These are phyloP conservation scores for Aristolochia californica DNA, from an alignment of 164 flowering plant genomes.

Conservation along the genomic window DNA sequence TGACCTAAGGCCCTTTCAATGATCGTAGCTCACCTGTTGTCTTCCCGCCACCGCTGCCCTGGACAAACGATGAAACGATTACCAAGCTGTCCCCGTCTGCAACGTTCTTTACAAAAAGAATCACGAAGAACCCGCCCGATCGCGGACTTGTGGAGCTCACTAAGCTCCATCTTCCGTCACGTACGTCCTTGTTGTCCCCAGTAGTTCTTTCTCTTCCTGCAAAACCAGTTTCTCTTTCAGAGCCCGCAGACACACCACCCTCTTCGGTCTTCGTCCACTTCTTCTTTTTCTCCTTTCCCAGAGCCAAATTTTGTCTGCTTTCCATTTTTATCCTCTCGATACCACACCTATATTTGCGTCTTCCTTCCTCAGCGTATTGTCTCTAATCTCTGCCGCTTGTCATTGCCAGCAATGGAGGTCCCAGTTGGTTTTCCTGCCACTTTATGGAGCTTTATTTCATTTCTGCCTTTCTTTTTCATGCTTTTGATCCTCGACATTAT, in stretches of 20 bases:
- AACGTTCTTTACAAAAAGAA: too few species aligned
- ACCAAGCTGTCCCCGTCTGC: too few species aligned
- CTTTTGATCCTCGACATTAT: slow-evolving; percentile 54
- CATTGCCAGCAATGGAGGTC: slow-evolving; percentile 35
- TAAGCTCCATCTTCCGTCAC: not conserved
- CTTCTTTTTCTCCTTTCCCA: not conserved
- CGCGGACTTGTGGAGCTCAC: not conserved
- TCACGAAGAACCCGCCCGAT: too few species aligned
- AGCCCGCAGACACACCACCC: not conserved
- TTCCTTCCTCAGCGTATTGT: too few species aligned
- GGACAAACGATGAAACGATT: too few species aligned
- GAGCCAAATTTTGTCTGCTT: too few species aligned
- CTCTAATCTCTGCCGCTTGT: not conserved
- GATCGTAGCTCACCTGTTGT: too few species aligned
- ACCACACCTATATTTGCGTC: too few species aligned
- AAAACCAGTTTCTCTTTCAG: not conserved
- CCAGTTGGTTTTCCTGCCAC: slow-evolving; percentile 41
- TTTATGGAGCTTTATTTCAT: slow-evolving; percentile 62
- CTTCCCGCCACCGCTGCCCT: too few species aligned
- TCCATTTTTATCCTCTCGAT: too few species aligned
- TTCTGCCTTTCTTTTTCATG: slow-evolving; percentile 63
- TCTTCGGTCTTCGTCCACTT: not conserved
- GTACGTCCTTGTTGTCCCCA: not conserved
- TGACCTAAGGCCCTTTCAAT: too few species aligned
- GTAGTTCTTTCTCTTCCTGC: not conserved